phyloP scores from a whole-genome alignment of 805 yeast genomes.

The Starmera dryadoides region DNA sequence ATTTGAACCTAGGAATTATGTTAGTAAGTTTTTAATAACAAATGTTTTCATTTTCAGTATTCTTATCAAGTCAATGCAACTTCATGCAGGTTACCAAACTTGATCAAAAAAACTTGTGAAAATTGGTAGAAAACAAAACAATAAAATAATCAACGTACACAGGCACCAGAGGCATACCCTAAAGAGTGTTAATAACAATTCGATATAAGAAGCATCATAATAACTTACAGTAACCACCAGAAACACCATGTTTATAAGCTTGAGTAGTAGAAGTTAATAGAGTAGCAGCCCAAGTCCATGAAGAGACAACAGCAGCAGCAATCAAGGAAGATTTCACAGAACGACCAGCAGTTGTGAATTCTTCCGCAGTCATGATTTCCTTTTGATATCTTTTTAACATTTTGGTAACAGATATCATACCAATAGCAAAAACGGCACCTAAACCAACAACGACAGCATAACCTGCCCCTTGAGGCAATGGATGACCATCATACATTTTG shows the following conservation, averaged over 20 bases:
- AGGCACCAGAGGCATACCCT: constrained; percentile 90
- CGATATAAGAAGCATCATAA: no score
- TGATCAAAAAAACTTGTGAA: no score
- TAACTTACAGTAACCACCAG: constrained; percentile 52
- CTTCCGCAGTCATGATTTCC: constrained; percentile 88
- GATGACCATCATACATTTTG: constrained; percentile 1
- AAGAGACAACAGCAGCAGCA: constrained; percentile 84
- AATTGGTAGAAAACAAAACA: no score
- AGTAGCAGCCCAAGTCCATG: constrained; percentile 95
- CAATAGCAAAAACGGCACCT: constrained; percentile 71
- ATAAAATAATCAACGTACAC: no score
- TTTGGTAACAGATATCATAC: constrained; percentile 72
- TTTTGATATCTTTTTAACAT: constrained; percentile 71
- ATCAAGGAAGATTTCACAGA: constrained; percentile 79
- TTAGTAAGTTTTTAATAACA: no score
- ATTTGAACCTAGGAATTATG: no score
- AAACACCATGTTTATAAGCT: constrained; percentile 69
- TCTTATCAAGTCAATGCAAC: no score
- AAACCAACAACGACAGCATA: constrained; percentile 84
- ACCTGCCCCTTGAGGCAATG: constrained; percentile 66
- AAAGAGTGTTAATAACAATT: no score
- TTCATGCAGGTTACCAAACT: no score
- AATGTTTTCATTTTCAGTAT: no score
- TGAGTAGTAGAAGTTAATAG: constrained; percentile 69
- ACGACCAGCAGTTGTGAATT: constrained; percentile 89